Evolutionary conservation across 495 filamentous ascomycete genomes (phyloP), one percentile per base, ranked within the genome.

Genomic region (Lophiostoma macrostomum): DNA sequence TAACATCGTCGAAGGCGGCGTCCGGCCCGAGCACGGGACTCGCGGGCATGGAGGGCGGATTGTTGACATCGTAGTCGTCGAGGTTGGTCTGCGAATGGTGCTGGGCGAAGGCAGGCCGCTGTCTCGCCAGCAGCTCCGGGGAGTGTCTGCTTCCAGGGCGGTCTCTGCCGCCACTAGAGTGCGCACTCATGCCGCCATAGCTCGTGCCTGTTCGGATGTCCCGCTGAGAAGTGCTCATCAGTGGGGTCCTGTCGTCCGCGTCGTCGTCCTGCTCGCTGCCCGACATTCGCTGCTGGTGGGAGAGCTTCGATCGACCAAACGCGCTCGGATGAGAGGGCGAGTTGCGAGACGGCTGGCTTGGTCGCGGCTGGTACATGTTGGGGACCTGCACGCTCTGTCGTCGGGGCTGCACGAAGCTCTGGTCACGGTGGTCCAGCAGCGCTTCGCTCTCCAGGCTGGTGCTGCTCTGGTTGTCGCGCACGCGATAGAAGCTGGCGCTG

Each of bases 21-120:
- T 78, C 64, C 39, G 73, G 64, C 47, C 80, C 77, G 52, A 81
- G 24, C 40, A 72, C 71, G 0, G 93, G 93, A 16, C 87, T 85
- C 4, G 80, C 82, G 0, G 93, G 93, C 16, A 95, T 81, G 0
- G 93, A 97, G 0, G 93, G 93, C n/a, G 93, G 93, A 61, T 96
- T 95, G 63, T 98, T 98, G 52, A 97, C 80, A 78, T 95, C 85
- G 67, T 90, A 90, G 27, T 77, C 71, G 31, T 72, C 39, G 18
- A 62, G 35, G 28, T 53, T 53, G 22, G 35, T 47, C 22, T 51
- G 41, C 1, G 53, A 57, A 24, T 31, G 36, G 18, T 57, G 48
- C 12, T 29, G 25, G 1, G 3, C 23, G 23, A 52, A 47, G 2
- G 6, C 31, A 27, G 47, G 47, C 23, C 47, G 57, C 35, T 50